Evolutionary conservation across 2,329 filamentous ascomycete genomes (phyloP).

Genomic region (Cladosporium sp.): DNA sequence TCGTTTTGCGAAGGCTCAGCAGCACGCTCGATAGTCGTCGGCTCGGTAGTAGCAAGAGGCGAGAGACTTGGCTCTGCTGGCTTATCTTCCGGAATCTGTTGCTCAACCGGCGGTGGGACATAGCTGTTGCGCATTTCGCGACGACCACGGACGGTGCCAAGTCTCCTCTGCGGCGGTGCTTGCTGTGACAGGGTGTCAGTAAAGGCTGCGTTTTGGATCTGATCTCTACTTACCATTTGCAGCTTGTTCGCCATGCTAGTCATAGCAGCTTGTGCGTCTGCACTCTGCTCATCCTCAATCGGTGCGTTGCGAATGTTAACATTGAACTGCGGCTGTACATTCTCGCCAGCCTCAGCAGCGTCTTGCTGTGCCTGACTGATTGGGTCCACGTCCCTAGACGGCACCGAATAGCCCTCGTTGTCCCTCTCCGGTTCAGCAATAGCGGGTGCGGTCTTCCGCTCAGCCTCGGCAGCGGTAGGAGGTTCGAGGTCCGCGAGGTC

Average conservation of each 20-base stretch:
- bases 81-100: conserved; percentile 1
- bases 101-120: conserved; percentile 13
- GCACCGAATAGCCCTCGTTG: conserved; percentile 72
- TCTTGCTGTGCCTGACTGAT: conserved; percentile 69
- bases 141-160: conserved; percentile 77
- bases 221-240: conserved; percentile 46
- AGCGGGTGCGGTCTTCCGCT: conserved; percentile 1
- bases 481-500: conserved; percentile 32
- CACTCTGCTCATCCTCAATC: conserved; percentile 68
- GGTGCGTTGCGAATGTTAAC: conserved; percentile 75
- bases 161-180: conserved; percentile 49
- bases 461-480: conserved; percentile 23
- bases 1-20: conserved; percentile 1
- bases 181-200: conserved; percentile 38
- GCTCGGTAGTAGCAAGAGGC: conserved; percentile 16
- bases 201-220: conserved; percentile 15
- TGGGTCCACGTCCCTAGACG: conserved; percentile 53
- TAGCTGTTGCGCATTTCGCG: conserved; percentile 91
- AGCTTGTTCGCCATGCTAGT: conserved; percentile 72
- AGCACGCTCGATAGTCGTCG: background rate
- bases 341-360: conserved; percentile 45
- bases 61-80: conserved; percentile 10
- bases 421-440: conserved; percentile 39
- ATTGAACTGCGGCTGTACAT: conserved; percentile 63
- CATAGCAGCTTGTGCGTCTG: conserved; percentile 64